Base-by-base conservation (phyloP, 345 rosid species). In the Lagerstroemia speciosa region DNA sequence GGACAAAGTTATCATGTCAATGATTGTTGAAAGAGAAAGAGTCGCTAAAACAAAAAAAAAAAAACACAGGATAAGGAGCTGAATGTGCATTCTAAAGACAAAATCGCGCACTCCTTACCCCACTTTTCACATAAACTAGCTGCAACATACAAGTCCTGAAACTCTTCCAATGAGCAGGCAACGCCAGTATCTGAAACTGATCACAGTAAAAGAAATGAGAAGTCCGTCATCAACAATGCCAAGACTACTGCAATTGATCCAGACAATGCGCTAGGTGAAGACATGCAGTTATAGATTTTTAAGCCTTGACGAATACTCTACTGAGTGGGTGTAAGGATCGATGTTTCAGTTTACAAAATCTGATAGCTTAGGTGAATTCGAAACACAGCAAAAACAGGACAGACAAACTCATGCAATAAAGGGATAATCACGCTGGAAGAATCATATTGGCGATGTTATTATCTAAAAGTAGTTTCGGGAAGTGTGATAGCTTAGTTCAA, bases 121-220 rank as follows among this genome's bases (percentile, higher is more conserved):
- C 93, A 89, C 45, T 80, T 82, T 69, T 80, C 81, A 0, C 53
- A 72, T 62, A 77, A 77, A 58, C 67, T 67, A 68, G 75, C 73
- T 46, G 69, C 77, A 72, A 72, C 78, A 45, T 65, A 83, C 14
- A 89, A 73, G 76, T 74, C 69, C 70, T 74, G 85, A 75, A 86
- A 91, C 71, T 84, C 96, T 68, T 82, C 90, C 81, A 83, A 76
- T 38, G 75, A 75, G 77, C 86, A 83, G 52, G 92, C 90, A 2
- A 74, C 67, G 2, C 92, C 98, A 0, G 98, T 93, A 73, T 90
- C 97, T 31, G 97, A 69, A 71, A 93, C 98, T 90, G 74, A 31
- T 58, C 46, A 26, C 63, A 64, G 55, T 64, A 52, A 19, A 48
- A 48, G 33, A 14, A 24, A 52, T 48, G 46, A 41, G 60, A 53